Evolutionary conservation across 768 basidiomycete species (phyloP).

Genomic region (Tremella yokohamensis): DNA sequence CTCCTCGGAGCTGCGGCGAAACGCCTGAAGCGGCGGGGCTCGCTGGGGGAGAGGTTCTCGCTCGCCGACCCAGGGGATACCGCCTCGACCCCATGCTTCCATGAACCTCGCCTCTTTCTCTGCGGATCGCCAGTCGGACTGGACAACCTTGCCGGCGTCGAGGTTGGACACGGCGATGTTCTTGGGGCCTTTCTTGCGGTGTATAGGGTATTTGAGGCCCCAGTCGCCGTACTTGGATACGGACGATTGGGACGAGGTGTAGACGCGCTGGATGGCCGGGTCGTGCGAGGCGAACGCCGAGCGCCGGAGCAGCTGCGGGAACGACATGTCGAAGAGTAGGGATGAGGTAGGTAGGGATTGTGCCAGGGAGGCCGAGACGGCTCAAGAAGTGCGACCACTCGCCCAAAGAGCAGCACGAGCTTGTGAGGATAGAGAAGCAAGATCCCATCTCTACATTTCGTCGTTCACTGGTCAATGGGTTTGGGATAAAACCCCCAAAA

Average conservation of each 20-base stretch:
- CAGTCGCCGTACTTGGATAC: conserved; percentile 38
- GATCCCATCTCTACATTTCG: background rate
- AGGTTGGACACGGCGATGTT: conserved; percentile 42
- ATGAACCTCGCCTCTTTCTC: conserved; percentile 47
- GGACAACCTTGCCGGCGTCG: conserved; percentile 40
- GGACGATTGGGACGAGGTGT: conserved; percentile 45
- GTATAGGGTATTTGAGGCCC: conserved; percentile 45
- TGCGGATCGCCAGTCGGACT: conserved; percentile 43
- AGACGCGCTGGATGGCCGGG: conserved; percentile 47
- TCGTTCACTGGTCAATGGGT: background rate
- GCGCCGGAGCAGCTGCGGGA: conserved; percentile 45
- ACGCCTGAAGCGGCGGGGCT: background rate
- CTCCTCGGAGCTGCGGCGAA: background rate
- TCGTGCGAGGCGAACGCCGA: conserved; percentile 46
- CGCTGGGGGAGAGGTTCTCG: background rate
- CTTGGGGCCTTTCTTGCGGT: conserved; percentile 25
- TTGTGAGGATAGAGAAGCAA: background rate
- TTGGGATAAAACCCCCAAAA: conserved; percentile 7
- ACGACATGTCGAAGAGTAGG: conserved; percentile 32
- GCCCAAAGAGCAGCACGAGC: background rate
- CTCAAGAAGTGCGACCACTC: too few relatives aligned
- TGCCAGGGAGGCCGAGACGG: background rate
- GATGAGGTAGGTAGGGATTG: background rate
- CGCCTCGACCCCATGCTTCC: conserved; percentile 41
- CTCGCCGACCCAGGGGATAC: conserved; percentile 30